These are phyloP conservation scores for Mycena rosella DNA, from an alignment of 768 basidiomycete genomes.

Conservation along the genomic window DNA sequence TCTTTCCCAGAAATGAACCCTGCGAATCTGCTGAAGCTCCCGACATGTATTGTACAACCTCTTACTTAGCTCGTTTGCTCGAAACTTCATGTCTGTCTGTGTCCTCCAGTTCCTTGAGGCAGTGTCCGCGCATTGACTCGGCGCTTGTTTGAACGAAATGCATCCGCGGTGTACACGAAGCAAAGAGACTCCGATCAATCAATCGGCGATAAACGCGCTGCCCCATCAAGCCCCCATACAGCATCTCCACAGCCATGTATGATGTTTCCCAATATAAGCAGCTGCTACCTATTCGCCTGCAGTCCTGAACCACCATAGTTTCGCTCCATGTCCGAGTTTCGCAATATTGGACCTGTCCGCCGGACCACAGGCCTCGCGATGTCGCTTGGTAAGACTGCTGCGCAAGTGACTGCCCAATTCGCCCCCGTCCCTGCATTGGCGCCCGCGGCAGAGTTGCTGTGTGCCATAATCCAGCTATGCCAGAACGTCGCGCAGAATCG, in stretches of 20 bases:
- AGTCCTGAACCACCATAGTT: not conserved
- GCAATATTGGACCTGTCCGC: conserved; percentile 11
- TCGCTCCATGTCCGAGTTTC: not conserved
- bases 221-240: too few species aligned
- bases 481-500: conserved; percentile 62
- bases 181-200: not conserved
- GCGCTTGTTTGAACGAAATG: not conserved
- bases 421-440: conserved; percentile 62
- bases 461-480: conserved; percentile 59
- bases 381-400: conserved; percentile 50
- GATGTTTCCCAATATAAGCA: conserved; percentile 6
- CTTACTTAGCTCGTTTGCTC: too few species aligned
- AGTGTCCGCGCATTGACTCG: too few species aligned
- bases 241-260: conserved; percentile 31
- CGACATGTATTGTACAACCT: too few species aligned
- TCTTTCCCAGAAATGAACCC: too few species aligned
- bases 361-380: conserved; percentile 7
- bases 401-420: conserved; percentile 62
- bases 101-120: too few species aligned
- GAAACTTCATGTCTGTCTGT: too few species aligned
- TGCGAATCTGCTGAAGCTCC: too few species aligned
- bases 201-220: too few species aligned
- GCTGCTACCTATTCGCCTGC: too few species aligned
- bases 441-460: conserved; percentile 56
- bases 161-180: conserved; percentile 10